These are phyloP conservation scores for Sistotremastrum niveocremeum DNA, from an alignment of 768 basidiomycete genomes.

Conservation along the genomic window DNA sequence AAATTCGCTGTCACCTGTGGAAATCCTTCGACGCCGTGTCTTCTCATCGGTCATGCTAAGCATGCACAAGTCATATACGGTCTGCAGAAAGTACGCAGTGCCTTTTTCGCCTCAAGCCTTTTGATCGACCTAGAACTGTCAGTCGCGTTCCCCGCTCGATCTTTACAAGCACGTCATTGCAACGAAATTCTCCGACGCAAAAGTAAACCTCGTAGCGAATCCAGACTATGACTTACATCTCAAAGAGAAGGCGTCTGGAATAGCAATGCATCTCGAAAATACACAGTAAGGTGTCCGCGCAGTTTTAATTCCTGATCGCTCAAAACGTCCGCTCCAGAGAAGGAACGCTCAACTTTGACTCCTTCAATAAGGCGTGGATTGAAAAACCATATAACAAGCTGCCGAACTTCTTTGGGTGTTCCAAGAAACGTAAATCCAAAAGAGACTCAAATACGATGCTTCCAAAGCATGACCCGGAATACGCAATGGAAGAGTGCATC, in stretches of 20 bases:
- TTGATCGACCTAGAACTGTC: conserved; percentile 3
- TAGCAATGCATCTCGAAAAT: conserved; percentile 43
- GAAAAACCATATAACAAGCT: too few relatives aligned
- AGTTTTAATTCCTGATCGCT: too few relatives aligned
- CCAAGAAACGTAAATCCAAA: too few relatives aligned
- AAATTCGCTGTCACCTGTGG: conserved; percentile 78
- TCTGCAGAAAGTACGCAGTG: conserved; percentile 49
- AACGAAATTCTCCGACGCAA: conserved; percentile 53
- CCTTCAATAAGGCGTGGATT: too few relatives aligned
- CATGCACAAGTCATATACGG: conserved; percentile 70
- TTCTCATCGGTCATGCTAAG: conserved; percentile 73
- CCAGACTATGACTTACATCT: conserved; percentile 59
- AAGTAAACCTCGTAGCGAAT: conserved; percentile 60
- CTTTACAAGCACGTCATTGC: conserved; percentile 69
- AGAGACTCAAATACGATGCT: too few relatives aligned
- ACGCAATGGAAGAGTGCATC: conserved; percentile 77
- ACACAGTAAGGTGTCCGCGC: conserved; percentile 4
- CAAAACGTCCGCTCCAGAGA: too few relatives aligned
- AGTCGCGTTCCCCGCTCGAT: conserved; percentile 77
- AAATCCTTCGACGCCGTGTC: conserved; percentile 70
- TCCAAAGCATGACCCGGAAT: conserved; percentile 35
- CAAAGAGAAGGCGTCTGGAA: conserved; percentile 46
- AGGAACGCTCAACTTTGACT: too few relatives aligned
- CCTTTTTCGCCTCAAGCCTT: background rate
- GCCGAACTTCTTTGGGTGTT: too few relatives aligned